A percentile compares a stretch with the other conserved stretches of the same genome.
Conservation (phyloP, 495 filamentous ascomycete species). For the Podospora didyma region DNA sequence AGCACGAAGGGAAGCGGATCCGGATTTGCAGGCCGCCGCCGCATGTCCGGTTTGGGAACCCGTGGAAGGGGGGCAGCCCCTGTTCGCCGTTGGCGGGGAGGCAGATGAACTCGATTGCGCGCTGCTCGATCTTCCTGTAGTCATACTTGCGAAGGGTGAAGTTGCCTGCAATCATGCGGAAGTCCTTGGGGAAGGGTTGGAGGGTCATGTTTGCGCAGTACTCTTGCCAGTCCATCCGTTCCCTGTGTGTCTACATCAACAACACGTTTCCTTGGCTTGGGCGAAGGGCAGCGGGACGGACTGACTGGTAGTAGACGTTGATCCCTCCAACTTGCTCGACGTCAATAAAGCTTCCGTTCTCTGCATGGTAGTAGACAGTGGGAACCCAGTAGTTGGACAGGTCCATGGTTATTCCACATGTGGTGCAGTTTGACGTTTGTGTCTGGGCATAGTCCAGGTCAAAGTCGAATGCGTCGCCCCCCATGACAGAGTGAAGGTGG, state of each 20-base stretch:
- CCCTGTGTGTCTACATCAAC: too few relatives aligned
- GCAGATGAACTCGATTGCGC: conserved; percentile 50
- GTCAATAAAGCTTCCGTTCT: conserved; percentile 57
- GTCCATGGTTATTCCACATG: conserved; percentile 59
- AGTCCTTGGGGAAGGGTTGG: conserved; percentile 56
- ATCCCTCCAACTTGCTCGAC: conserved; percentile 50
- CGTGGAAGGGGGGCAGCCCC: conserved; percentile 30
- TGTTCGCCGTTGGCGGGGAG: conserved; percentile 32
- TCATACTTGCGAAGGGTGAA: conserved; percentile 41
- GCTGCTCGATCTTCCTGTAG: conserved; percentile 25
- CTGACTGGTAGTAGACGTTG: conserved; percentile 30
- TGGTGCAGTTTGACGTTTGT: conserved; percentile 56
- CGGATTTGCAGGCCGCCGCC: conserved; percentile 60
- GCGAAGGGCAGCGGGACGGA: background rate
- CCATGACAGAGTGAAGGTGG: conserved; percentile 67
- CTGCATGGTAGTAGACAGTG: conserved; percentile 58
- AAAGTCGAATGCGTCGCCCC: conserved; percentile 61
- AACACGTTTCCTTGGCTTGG: too few relatives aligned
- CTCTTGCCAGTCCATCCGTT: conserved; percentile 40
- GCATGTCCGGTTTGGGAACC: conserved; percentile 52
- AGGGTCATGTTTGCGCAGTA: conserved; percentile 41
- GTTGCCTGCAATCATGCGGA: conserved; percentile 67
- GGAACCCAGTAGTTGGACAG: conserved; percentile 74
- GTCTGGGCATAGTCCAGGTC: conserved; percentile 53
- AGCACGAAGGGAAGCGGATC: conserved; percentile 75